These are phyloP conservation scores for Aspergillus quadrilineatus DNA, from an alignment of 2,329 filamentous ascomycete genomes.

Conservation along the genomic window DNA sequence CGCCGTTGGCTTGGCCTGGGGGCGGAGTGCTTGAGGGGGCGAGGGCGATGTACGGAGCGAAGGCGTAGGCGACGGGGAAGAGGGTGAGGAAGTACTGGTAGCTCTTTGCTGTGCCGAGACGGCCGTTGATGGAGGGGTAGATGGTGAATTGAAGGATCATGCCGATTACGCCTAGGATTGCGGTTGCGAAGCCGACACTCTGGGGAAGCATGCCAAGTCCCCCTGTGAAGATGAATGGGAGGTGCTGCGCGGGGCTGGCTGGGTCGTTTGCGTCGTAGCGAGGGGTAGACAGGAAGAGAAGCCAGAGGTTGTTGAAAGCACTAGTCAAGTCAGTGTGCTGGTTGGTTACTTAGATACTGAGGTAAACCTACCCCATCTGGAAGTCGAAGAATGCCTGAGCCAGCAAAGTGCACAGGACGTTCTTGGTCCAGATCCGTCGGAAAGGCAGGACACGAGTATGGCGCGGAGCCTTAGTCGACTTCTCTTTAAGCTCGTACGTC, in stretches of 20 bases:
- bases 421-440: slow-evolving; percentile 54
- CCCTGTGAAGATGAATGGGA: slow-evolving; percentile 63
- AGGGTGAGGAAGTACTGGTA: slow-evolving; percentile 66
- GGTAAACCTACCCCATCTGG: slow-evolving; percentile 53
- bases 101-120: slow-evolving; percentile 66
- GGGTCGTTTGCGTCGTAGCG: slow-evolving; percentile 51
- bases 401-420: slow-evolving; percentile 57
- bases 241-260: slow-evolving; percentile 41
- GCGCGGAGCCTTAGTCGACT: slow-evolving; percentile 34
- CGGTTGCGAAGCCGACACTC: slow-evolving; percentile 71
- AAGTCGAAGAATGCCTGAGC: slow-evolving; percentile 71
- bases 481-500: slow-evolving; percentile 40
- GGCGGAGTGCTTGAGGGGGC: slow-evolving; percentile 57
- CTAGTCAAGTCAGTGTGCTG: slow-evolving; percentile 37
- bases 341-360: neutral
- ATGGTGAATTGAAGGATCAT: slow-evolving; percentile 69
- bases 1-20: slow-evolving; percentile 38
- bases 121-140: slow-evolving; percentile 66
- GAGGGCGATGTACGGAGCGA: slow-evolving; percentile 69
- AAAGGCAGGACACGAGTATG: slow-evolving; percentile 48
- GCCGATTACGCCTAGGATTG: slow-evolving; percentile 70
- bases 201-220: slow-evolving; percentile 70
- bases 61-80: slow-evolving; percentile 71
- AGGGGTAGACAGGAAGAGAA: slow-evolving; percentile 73
- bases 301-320: slow-evolving; percentile 75